Evolutionary conservation across 345 rosid genomes (phyloP).

Genomic region (Sapria himalayana): DNA sequence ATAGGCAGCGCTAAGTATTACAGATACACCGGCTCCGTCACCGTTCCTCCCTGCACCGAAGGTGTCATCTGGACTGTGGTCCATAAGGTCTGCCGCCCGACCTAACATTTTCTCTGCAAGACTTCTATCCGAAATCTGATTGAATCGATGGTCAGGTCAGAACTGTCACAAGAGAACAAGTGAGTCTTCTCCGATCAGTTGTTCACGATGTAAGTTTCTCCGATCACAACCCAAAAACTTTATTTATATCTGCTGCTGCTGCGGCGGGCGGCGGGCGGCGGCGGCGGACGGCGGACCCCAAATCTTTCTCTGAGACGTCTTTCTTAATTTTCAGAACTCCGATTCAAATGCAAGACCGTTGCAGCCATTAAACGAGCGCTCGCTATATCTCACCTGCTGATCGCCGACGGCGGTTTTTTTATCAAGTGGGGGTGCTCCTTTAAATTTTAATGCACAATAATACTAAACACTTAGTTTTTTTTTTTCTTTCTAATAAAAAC

Average conservation of each 20-base stretch:
- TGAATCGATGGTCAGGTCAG: slow-evolving; percentile 19
- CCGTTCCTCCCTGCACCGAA: slow-evolving; percentile 57
- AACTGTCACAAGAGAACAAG: slow-evolving; percentile 46
- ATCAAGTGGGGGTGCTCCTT: no score
- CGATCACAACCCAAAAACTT: no score
- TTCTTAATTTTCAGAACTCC: slow-evolving; percentile 21
- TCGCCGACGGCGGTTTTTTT: no score
- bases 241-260: no score
- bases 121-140: neutral
- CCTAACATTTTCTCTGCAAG: neutral
- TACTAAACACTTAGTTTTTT: no score
- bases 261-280: no score
- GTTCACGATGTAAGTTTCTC: slow-evolving; percentile 44
- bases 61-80: slow-evolving; percentile 52
- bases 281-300: no score
- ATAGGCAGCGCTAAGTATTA: slow-evolving; percentile 32
- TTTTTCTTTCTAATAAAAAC: no score
- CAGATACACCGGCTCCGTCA: slow-evolving; percentile 55
- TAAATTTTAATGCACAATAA: no score
- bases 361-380: slow-evolving; percentile 21
- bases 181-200: slow-evolving; percentile 18
- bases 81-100: slow-evolving; percentile 13
- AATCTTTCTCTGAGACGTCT: no score
- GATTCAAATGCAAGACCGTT: slow-evolving; percentile 47
- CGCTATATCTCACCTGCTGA: no score